Conservation (phyloP, 257 asterid genomes). For the Nicotiana sylvestris region DNA sequence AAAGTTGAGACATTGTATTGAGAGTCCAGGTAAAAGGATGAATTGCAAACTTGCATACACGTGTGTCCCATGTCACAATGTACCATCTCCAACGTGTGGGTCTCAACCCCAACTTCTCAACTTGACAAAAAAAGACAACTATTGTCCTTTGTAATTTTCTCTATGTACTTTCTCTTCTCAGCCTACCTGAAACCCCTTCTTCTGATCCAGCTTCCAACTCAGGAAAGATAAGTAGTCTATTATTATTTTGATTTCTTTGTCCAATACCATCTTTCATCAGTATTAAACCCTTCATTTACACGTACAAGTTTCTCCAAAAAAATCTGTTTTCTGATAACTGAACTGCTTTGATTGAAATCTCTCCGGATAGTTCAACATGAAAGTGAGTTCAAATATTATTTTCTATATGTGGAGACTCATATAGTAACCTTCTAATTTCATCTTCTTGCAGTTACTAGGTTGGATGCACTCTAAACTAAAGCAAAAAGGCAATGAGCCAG, state of each 20-base stretch:
- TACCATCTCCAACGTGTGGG: constrained; percentile 53
- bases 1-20: neutral
- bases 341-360: constrained; percentile 35
- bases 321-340: constrained; percentile 15
- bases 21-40: neutral
- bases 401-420: constrained; percentile 15
- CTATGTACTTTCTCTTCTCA: constrained; percentile 38
- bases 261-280: constrained; percentile 21
- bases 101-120: constrained; percentile 37
- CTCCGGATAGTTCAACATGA: constrained; percentile 48
- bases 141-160: constrained; percentile 54
- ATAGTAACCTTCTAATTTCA: constrained; percentile 22
- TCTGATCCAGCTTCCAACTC: constrained; percentile 32
- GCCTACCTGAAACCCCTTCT: constrained; percentile 34
- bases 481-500: constrained; percentile 41
- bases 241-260: constrained; percentile 3
- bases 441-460: constrained; percentile 67
- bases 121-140: constrained; percentile 43
- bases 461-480: constrained; percentile 76
- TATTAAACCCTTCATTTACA: constrained; percentile 18
- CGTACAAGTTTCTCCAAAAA: constrained; percentile 16
- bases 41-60: neutral
- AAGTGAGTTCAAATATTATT: constrained; percentile 43
- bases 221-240: constrained; percentile 28
- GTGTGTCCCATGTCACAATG: constrained; percentile 10